Evolutionary conservation across 1,284 basidiomycete species (phyloP).

Genomic region (Mycosarcoma maydis): DNA sequence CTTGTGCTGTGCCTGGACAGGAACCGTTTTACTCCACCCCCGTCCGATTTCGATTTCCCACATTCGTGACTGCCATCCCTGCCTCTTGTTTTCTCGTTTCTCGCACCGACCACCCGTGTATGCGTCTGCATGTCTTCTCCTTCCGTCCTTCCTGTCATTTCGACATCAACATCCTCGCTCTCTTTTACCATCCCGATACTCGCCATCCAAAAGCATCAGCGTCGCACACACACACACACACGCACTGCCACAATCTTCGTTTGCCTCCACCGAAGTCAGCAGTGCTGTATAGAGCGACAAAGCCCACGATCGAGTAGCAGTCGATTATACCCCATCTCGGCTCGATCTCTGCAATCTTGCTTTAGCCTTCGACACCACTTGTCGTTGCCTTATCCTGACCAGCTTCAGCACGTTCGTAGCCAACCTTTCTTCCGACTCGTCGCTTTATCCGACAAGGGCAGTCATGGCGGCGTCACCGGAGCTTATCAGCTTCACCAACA

Average conservation of each 20-base stretch:
- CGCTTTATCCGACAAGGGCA: conserved; percentile 8
- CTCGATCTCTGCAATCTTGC: background rate
- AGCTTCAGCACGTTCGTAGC: background rate
- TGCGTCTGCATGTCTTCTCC: conserved; percentile 1
- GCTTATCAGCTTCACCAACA: conserved; percentile 47
- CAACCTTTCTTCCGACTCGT: background rate
- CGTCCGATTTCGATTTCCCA: background rate
- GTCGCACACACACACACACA: no score
- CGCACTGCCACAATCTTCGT: no score
- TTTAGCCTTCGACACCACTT: background rate
- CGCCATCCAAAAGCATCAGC: no score
- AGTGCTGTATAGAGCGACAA: no score
- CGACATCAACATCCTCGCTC: no score
- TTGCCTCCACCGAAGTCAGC: no score
- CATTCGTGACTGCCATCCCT: no score
- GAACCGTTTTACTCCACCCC: background rate
- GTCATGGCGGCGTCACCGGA: conserved; percentile 48
- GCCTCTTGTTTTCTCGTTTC: conserved; percentile 3
- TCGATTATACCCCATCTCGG: no score
- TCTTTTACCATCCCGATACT: no score
- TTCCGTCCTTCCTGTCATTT: conserved; percentile 4
- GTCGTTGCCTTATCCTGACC: background rate
- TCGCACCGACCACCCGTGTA: conserved; percentile 41
- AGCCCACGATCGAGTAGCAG: no score
- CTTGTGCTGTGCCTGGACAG: no score